Evolutionary conservation across 2,329 filamentous ascomycete species (phyloP).

Genomic region (Thelonectria blattea): DNA sequence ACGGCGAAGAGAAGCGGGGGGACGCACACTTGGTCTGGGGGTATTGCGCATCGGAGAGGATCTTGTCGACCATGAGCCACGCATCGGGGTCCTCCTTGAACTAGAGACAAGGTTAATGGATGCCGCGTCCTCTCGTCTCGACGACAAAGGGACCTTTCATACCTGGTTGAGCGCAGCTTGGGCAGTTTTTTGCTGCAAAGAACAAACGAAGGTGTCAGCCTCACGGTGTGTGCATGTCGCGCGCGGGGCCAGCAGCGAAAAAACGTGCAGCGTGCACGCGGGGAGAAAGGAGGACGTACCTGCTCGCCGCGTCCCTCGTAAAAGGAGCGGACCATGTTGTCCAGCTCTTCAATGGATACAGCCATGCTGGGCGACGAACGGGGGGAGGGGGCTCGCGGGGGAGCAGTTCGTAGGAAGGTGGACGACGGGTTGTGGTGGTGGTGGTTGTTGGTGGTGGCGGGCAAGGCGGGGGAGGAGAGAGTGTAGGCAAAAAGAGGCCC

Average conservation of each 20-base stretch:
- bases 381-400: constrained; percentile 28
- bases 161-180: constrained; percentile 93
- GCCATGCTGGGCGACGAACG: constrained; percentile 56
- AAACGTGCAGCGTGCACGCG: constrained; percentile 18
- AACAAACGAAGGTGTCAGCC: constrained; percentile 32
- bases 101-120: constrained; percentile 52
- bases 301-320: constrained; percentile 95
- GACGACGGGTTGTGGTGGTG: constrained; percentile 27
- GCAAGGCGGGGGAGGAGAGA: constrained; percentile 39
- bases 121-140: background rate
- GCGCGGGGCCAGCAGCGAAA: constrained; percentile 23
- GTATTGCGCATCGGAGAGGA: constrained; percentile 90
- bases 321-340: constrained; percentile 94
- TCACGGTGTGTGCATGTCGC: constrained; percentile 23
- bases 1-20: constrained; percentile 23
- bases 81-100: constrained; percentile 99
- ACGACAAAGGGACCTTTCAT: constrained; percentile 44
- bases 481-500: constrained; percentile 36
- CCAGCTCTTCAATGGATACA: constrained; percentile 88
- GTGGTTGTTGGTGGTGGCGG: constrained; percentile 32
- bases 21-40: constrained; percentile 92
- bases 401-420: constrained; percentile 38
- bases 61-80: constrained; percentile 97
- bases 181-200: constrained; percentile 89
- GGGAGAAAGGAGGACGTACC: constrained; percentile 57